These are phyloP conservation scores for Colletotrichum gloeosporioides DNA, from an alignment of 2,329 filamentous ascomycete genomes.

Conservation along the genomic window DNA sequence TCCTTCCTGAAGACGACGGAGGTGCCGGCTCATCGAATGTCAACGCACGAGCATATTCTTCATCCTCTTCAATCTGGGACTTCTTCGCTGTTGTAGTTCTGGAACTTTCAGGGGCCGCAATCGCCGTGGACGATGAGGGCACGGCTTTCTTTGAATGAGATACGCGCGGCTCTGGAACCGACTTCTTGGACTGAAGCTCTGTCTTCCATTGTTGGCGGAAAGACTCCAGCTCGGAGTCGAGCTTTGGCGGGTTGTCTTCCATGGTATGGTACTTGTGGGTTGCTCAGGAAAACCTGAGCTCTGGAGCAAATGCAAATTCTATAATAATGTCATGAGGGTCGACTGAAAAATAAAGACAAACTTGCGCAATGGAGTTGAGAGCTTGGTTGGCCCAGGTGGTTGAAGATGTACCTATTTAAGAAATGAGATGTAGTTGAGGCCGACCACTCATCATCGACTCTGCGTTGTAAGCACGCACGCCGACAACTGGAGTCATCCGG, in stretches of 20 bases:
- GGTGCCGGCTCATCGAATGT: constrained; percentile 35
- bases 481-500: constrained; percentile 17
- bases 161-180: constrained; percentile 8
- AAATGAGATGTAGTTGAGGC: constrained; percentile 10
- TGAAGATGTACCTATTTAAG: not conserved
- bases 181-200: constrained; percentile 65
- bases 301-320: not conserved
- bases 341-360: not conserved
- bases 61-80: constrained; percentile 36
- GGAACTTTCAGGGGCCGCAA: constrained; percentile 27
- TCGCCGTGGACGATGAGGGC: constrained; percentile 25
- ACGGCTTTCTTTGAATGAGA: constrained; percentile 27
- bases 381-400: not conserved
- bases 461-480: constrained; percentile 18
- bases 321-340: not conserved
- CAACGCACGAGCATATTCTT: constrained; percentile 36
- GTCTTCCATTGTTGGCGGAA: constrained; percentile 88
- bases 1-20: not conserved
- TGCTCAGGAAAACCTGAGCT: not conserved
- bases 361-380: not conserved
- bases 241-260: constrained; percentile 31
- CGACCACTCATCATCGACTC: constrained; percentile 17
- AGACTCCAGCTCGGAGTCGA: constrained; percentile 77
- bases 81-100: not conserved
- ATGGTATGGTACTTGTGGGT: not conserved